Evolutionary conservation across 2,329 filamentous ascomycete genomes (phyloP), one percentile per base, ranked within the genome.

Genomic region (Colletotrichum viniferum): DNA sequence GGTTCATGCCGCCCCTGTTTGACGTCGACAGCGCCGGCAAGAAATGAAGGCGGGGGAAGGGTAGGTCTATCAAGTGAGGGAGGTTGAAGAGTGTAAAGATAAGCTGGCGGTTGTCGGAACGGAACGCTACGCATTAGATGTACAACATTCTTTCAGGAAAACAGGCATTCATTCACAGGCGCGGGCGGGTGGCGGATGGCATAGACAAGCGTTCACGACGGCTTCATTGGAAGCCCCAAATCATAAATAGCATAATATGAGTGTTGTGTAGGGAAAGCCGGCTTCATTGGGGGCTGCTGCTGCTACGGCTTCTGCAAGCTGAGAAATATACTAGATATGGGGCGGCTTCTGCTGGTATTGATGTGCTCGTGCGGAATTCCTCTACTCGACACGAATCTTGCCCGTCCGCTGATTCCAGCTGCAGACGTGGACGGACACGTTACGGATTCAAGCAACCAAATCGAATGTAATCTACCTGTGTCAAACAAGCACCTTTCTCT

Each of bases 1-100:
- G 86, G 0, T 91, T 91, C 75, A 91, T 91, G 90, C 90, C 90
- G 32, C 83, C 86, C 14, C 79, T 91, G 79, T 78, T 77, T 16
- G 74, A 77, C 38, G 61, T 78, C 3, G 58, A 77, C 43, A 26
- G 24, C 43, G 73, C 72, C 14, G 60, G 73, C n/a, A 69, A 62
- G 52, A 64, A 74, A n/a, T 74, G 24, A 34, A 14, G 5, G 14
- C 28, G 34, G 24, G 34, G 14, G 16, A 13, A 21, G n/a, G n/a
- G 10, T 55, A 21, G 30, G n/a, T 21, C 30, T 8, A 30, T 28
- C 16, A 18, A 38, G 30, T 24, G 38, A 55, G 12, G 70, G 38
- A 55, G 7, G 36, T 43, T 28, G 61, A 38, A 43, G 24, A 10
- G 58, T 32, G 21, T 62, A n/a, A 63, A 58, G 26, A 58, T 26